Conservation (phyloP, 768 basidiomycete species). For the Lactarius indigo region DNA sequence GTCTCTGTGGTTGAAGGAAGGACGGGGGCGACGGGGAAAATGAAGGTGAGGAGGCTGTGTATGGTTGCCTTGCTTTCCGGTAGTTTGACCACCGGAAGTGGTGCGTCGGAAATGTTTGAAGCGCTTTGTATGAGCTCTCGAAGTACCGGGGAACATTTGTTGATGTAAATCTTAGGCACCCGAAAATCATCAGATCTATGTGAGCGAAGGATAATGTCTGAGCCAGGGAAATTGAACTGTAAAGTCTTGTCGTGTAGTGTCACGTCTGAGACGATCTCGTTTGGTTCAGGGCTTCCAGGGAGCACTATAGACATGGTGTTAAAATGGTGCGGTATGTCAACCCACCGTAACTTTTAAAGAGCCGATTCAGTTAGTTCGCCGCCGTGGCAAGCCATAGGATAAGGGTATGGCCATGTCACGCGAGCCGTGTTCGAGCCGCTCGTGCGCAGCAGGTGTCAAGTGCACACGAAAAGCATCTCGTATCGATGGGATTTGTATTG, state of each 20-base stretch:
- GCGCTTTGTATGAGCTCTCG: background rate
- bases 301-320: background rate
- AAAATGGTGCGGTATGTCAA: background rate
- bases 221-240: background rate
- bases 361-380: background rate
- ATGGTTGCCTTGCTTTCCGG: background rate
- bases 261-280: background rate
- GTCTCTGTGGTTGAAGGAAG: background rate
- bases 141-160: slow-evolving; percentile 41
- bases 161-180: slow-evolving; percentile 34
- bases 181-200: background rate
- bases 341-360: background rate
- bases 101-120: background rate
- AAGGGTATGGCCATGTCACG: background rate
- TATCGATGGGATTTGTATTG: background rate
- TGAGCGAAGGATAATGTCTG: background rate
- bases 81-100: background rate
- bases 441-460: background rate
- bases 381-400: background rate
- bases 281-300: background rate
- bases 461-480: background rate
- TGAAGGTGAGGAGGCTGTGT: background rate
- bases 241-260: no score
- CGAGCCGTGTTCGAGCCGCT: background rate
- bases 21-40: background rate